These are phyloP conservation scores for Capronia coronata DNA, from an alignment of 2,329 filamentous ascomycete genomes.

Conservation along the genomic window DNA sequence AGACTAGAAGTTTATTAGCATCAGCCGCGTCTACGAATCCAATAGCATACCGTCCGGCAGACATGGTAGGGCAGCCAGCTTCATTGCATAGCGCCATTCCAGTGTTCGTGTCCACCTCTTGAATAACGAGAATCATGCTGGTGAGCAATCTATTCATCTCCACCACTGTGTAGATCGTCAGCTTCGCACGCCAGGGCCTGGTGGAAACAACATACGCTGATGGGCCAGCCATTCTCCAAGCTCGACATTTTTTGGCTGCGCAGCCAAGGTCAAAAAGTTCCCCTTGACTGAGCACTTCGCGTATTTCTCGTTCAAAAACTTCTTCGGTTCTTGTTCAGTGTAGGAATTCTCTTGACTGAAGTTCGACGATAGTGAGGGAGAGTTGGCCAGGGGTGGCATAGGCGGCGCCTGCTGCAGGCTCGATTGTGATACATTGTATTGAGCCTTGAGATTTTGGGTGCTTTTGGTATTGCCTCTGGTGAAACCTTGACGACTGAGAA, in stretches of 20 bases:
- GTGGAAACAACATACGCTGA: constrained; percentile 57
- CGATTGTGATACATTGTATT: constrained; percentile 30
- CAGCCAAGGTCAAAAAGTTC: constrained; percentile 93
- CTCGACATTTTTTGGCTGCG: constrained; percentile 86
- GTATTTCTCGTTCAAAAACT: constrained; percentile 48
- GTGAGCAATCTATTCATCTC: constrained; percentile 86
- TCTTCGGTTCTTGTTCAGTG: constrained; percentile 42
- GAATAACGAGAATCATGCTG: constrained; percentile 81
- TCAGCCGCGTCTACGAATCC: background rate
- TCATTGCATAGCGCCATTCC: constrained; percentile 76
- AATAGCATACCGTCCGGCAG: constrained; percentile 76
- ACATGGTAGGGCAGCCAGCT: constrained; percentile 81
- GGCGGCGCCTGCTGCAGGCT: constrained; percentile 31
- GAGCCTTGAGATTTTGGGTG: constrained; percentile 36
- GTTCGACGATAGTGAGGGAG: constrained; percentile 37
- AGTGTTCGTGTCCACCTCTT: constrained; percentile 72
- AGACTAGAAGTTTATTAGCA: constrained; percentile 51
- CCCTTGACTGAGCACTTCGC: constrained; percentile 88
- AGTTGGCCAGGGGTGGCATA: constrained; percentile 34
- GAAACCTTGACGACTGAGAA: constrained; percentile 44
- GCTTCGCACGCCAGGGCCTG: background rate
- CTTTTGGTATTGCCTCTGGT: constrained; percentile 42
- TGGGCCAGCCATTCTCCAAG: constrained; percentile 94
- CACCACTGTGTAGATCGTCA: constrained; percentile 56
- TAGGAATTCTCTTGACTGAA: constrained; percentile 34